Percentiles rank a stretch among this genome's conserved stretches.
These are phyloP conservation scores for Calophaca sinica DNA, from an alignment of 306 rosid genomes.

Conservation along the genomic window DNA sequence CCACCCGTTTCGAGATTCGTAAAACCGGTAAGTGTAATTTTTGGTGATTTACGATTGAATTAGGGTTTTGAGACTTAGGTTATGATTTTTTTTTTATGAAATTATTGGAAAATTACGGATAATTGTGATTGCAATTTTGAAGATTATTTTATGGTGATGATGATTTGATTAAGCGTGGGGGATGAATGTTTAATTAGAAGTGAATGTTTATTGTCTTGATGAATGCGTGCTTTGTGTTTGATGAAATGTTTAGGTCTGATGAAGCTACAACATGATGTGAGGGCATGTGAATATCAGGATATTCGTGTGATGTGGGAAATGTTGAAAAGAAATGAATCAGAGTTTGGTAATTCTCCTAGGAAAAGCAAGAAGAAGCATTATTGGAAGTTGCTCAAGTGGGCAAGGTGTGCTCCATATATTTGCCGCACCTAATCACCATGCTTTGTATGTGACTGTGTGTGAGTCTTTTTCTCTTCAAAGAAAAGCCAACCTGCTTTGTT, in stretches of 20 bases:
- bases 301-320: slow-evolving; percentile 95
- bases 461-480: slow-evolving; percentile 39
- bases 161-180: neutral
- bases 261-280: slow-evolving; percentile 70
- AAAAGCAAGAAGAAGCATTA: slow-evolving; percentile 47
- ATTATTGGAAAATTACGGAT: too few species aligned
- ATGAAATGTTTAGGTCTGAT: slow-evolving; percentile 54
- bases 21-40: slow-evolving; percentile 53
- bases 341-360: slow-evolving; percentile 36
- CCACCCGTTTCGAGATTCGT: slow-evolving; percentile 58
- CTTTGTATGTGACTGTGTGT: slow-evolving; percentile 17
- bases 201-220: too few species aligned
- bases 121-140: neutral
- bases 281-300: slow-evolving; percentile 75
- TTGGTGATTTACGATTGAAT: neutral
- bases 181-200: too few species aligned
- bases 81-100: neutral
- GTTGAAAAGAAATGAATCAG: slow-evolving; percentile 62
- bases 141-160: neutral
- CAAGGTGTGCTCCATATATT: slow-evolving; percentile 59
- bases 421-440: slow-evolving; percentile 44
- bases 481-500: slow-evolving; percentile 38
- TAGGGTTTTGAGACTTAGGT: neutral
- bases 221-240: neutral
- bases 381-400: slow-evolving; percentile 66